Evolutionary conservation across 176 grass and related monocot species (phyloP), one percentile per base, ranked within the genome.

Genomic region (Juncus inflexus): DNA sequence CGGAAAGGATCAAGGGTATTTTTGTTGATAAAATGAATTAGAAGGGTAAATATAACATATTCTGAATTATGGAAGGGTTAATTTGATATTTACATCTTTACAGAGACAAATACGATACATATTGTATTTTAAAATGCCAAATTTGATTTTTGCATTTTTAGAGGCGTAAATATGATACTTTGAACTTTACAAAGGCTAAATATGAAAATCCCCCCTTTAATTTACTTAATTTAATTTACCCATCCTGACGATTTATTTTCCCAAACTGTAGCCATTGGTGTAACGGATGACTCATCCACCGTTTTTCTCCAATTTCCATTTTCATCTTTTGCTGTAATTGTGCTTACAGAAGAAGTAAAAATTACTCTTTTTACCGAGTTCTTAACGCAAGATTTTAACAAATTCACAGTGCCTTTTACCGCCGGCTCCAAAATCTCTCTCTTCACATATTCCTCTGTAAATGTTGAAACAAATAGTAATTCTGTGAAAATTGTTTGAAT

Each of bases 271-370:
- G 47, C 42, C 19, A 79, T 57, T 11, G 66, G 47, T 1, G 76
- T 45, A 3, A 81, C 49, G 38, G 78, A 96, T 2, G 91, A 86
- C 76, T 96, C 91, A 56, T 96, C 87, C 9, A 96, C 65, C 10
- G 78, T n/a, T 11, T 35, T 8, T 63, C 51, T 77, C 75, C 78
- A 77, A 53, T 77, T 62, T 15, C 45, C 60, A 1, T 42, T 51
- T 14, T 51, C 43, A 51, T 79, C 80, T 63, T 41, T 66, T 2
- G 69, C 77, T 13, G 83, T 81, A 66, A 96, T 37, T 12, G 91
- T 96, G 68, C 91, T 96, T 68, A 96, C 75, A 58, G 91, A 90
- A 55, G 91, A 96, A 1, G 91, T 87, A 80, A 96, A 96, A 54
- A 96, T 12, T 69, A 96, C 84, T 3, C 78, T 67, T 1, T 74